Evolutionary conservation across 2,329 filamentous ascomycete species (phyloP), one percentile per base, ranked within the genome.

Genomic region (Stachybotrys elegans): DNA sequence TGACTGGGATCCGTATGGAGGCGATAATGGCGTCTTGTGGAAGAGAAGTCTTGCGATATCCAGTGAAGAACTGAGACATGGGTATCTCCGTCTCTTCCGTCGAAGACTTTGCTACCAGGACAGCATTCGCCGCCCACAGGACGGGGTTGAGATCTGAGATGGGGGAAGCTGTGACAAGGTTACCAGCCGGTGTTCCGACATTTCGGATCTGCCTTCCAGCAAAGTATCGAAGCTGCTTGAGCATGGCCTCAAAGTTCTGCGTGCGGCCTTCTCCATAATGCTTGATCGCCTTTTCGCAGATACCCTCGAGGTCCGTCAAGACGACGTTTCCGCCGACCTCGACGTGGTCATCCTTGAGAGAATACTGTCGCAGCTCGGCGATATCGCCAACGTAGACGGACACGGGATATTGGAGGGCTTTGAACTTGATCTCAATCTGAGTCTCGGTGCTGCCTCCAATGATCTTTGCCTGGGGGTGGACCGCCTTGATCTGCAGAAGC

Each of bases 371-470:
- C 46, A 98, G 70, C 66, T 97, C 93, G 1, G 88, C 73, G 46
- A 98, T 95, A 57, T 98, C 93, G 11, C 92, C 91, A 9, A 97
- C 87, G 53, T 86, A 97, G 0, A 98, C 87, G 0, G 91, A 96
- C 1, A 88, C 82, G 4, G 85, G 84, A 60, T 97, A 97, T 55
- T 90, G 79, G 73, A 95, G 80, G 1, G 85, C 89, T 70, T 97
- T 97, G 78, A 98, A 97, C 67, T 95, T 96, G 69, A 94, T 87
- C 67, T 98, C 93, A 48, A 98, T 97, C 66, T 97, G 93, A 0
- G 92, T 97, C 65, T 98, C 93, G 3, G 91, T 95, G 61, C 90
- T 95, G 48, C 93, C 93, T 40, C 90, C 92, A 48, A 98, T 95
- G 48, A 98, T 82, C 66, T 97, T 98, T 5, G 92, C 89, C 21